Base-by-base conservation (phyloP, 2,329 filamentous ascomycete species). In the Fusarium vanettenii region DNA sequence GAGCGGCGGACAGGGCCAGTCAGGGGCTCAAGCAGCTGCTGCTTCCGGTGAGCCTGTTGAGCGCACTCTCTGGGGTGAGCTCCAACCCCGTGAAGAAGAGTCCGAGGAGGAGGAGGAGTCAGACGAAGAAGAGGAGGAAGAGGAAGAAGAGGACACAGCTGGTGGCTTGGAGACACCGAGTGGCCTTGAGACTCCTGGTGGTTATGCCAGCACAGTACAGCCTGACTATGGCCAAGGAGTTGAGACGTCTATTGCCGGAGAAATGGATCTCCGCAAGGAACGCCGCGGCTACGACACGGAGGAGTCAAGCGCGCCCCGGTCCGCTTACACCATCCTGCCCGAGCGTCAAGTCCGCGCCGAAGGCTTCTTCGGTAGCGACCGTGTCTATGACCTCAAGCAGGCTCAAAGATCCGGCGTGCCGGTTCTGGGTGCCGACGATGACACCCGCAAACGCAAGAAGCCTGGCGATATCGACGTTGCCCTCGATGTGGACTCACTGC, bases 301-400 rank as follows among this genome's bases (percentile, higher is more conserved):
- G 81, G 95, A 97, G 67, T 87, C 86, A 71, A 91, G 91, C 0
- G 88, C 90, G 41, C 94, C 94, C 9, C 92, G 94, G 73, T 92
- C 92, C 25, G 95, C 97, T 18, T 98, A 97, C 83, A 95, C 95
- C 22, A 92, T 99, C 57, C 89, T 99, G 25, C 95, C 95, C 13
- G 96, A 99, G 85, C 93, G 94, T 67, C 92, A 96, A 80, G 92
- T 95, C 25, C 91, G 93, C 61, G 91, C 94, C 6, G 93, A 95
- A 77, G 97, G 97, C 55, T 98, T 99, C 90, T 98, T 99, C 81
- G 97, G 97, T 77, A 95, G 94, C 78, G 96, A 98, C 81, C 93
- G 95, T 80, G 93, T 93, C 18, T 99, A 99, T 84, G 95, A 99
- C 84, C 89, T 99, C 72, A 92, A 91, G 65, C 77, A 79, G 37